Conservation (phyloP, 2,329 filamentous ascomycete species). For the Penicillium sp. region DNA sequence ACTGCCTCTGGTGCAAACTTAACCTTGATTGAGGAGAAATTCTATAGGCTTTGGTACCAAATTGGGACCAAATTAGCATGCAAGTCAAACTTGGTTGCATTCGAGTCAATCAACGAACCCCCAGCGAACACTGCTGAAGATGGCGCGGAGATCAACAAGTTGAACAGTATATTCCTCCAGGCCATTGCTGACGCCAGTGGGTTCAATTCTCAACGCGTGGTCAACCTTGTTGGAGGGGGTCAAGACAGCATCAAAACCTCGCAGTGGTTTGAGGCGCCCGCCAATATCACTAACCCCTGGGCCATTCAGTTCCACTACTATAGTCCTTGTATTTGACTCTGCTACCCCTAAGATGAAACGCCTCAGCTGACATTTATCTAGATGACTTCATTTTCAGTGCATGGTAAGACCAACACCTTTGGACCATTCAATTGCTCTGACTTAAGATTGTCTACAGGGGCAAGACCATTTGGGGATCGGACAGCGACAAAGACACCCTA, state of each 20-base stretch:
- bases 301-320: slow-evolving; percentile 68
- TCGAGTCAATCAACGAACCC: slow-evolving; percentile 66
- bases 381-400: slow-evolving; percentile 38
- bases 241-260: slow-evolving; percentile 60
- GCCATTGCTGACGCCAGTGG: slow-evolving; percentile 60
- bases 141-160: slow-evolving; percentile 57
- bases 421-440: neutral
- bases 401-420: slow-evolving; percentile 22
- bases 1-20: slow-evolving; percentile 53
- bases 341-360: no score
- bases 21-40: slow-evolving; percentile 60
- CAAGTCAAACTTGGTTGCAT: slow-evolving; percentile 59
- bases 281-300: slow-evolving; percentile 60
- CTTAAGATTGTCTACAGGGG: slow-evolving; percentile 57
- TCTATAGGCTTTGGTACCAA: slow-evolving; percentile 62
- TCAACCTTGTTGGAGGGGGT: slow-evolving; percentile 59
- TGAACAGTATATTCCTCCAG: slow-evolving; percentile 62
- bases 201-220: slow-evolving; percentile 60
- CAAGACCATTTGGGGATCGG: slow-evolving; percentile 64
- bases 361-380: slow-evolving; percentile 1
- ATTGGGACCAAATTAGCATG: slow-evolving; percentile 60
- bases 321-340: slow-evolving; percentile 40
- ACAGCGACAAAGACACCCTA: slow-evolving; percentile 56
- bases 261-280: slow-evolving; percentile 58
- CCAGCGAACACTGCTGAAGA: slow-evolving; percentile 58